Evolutionary conservation across 495 filamentous ascomycete genomes (phyloP), one percentile per base, ranked within the genome.

Genomic region (Penicillium subrubescens): DNA sequence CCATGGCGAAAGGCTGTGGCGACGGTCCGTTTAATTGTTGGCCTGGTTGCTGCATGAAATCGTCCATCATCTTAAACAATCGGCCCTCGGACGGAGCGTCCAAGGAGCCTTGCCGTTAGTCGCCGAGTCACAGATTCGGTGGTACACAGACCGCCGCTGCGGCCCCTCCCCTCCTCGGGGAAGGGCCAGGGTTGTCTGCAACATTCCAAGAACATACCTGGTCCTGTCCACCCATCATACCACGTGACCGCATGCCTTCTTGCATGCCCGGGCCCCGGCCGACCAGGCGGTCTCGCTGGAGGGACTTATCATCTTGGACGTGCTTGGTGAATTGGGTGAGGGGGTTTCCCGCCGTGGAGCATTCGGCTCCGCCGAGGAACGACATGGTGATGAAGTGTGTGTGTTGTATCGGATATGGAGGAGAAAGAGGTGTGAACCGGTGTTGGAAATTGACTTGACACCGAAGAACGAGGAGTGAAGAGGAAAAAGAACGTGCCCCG

Each of bases 281-380:
- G 39, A 89, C 88, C 62, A 97, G 81, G 43, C 95, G 83, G 77
- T 99, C 95, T 67, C 93, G 85, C 75, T 97, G 94, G 59, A 97
- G 84, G 31, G 90, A 92, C 80, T 94, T 97, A 81, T 98, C 95
- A 81, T 97, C 92, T 70, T 92, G 89, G 57, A 93, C 90, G 73
- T 96, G 92, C 75, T 98, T 99, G 33, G 91, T 90, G 75, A 99
- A 96, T 84, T 97, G 96, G 70, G 90, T 92, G 62, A 99, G 89
- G 59, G 96, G 96, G 77, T 98, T 99, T 71, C 89, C 92, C 59
- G 91, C 93, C 46, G 95, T 97, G 53, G 95, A 98, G 83, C 95
- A 99, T 79, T 98, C 95, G 67, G 93, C 91, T 68, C 94, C 94
- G 78, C 91, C 92, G 66, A 97, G 84, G 75, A 99, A 97, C 25